Evolutionary conservation across 306 rosid species (phyloP), one percentile per base, ranked within the genome.

Genomic region (Hippophae rhamnoides): DNA sequence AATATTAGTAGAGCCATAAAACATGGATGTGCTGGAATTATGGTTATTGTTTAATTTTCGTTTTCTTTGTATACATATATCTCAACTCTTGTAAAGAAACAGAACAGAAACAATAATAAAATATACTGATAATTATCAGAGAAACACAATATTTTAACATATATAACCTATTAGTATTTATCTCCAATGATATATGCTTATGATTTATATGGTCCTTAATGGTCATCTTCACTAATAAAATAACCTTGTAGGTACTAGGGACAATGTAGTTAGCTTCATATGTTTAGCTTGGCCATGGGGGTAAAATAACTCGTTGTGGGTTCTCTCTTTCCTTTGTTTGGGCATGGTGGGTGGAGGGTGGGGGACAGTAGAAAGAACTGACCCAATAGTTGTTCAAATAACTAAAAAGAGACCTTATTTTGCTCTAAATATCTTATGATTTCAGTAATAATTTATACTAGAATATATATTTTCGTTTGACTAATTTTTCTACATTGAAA

Each of bases 221-320:
- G 81, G 78, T 67, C 77, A 72, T 60, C 42, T 7, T 67, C 59
- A 62, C 65, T 41, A 50, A 66, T 18, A 18, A 18, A 18, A 18
- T 18, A 18, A 18, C 1, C 23, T 18, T 25, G 38, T 45, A 25
- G 25, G 65, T 60, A 50, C 9, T 57, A 62, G 56, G 13, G 27
- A 62, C 67, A 48, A 50, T 27, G 42, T 38, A 45, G 51, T 57
- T 52, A 57, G 38, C 47, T 52, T 59, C 47, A 13, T 13, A 44
- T 13, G 7, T 52, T 72, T 11, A 61, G 26, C 47, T 41, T 50
- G 6, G 13, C 25, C 27, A 62, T 48, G 51, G 7, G 56, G 51
- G 69, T 63, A 43, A 42, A 54, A 46, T 43, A 50, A 62, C 43
- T 60, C 2, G 47, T n/a, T 61, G 38, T 47, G 41, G 41, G 6